These are phyloP conservation scores for Apostasia ramifera DNA, from an alignment of 106 monocot genomes.

Conservation along the genomic window DNA sequence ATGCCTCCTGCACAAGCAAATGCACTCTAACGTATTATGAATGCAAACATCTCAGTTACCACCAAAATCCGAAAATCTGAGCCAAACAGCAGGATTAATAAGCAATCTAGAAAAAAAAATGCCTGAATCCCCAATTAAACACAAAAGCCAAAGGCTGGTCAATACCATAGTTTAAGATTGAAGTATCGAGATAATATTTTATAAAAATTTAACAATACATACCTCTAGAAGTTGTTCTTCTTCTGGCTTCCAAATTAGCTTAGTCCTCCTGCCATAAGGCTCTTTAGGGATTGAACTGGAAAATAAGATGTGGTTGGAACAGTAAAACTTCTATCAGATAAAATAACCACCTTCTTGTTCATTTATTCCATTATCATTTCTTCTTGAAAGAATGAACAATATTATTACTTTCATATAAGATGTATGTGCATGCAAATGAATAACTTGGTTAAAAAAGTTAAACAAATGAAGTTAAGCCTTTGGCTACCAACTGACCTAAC, in stretches of 20 bases:
- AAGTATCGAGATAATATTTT: neutral
- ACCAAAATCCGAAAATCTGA: too few relatives aligned
- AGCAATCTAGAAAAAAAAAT: too few relatives aligned
- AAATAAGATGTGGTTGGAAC: neutral
- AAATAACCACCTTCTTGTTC: too few relatives aligned
- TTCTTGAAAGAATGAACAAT: too few relatives aligned
- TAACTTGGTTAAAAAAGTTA: too few relatives aligned
- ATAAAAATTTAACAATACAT: neutral
- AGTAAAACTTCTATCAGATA: neutral
- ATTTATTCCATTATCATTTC: too few relatives aligned
- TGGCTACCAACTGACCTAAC: too few relatives aligned
- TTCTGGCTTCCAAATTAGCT: slow-evolving; percentile 1
- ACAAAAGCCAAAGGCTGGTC: neutral
- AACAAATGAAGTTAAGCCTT: too few relatives aligned
- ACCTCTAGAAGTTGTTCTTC: slow-evolving; percentile 2
- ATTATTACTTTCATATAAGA: too few relatives aligned
- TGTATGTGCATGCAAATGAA: too few relatives aligned
- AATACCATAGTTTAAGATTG: neutral
- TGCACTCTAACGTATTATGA: neutral
- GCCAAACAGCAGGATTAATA: too few relatives aligned
- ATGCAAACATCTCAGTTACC: too few relatives aligned
- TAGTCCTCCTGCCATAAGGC: neutral
- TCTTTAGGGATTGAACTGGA: neutral
- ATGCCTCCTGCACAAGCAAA: slow-evolving; percentile 2
- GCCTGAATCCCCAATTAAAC: neutral